A percentile compares a stretch with the other conserved stretches of the same genome.
phyloP scores from a whole-genome alignment of 2,329 filamentous ascomycete species.

The Cytospora schulzeri region DNA sequence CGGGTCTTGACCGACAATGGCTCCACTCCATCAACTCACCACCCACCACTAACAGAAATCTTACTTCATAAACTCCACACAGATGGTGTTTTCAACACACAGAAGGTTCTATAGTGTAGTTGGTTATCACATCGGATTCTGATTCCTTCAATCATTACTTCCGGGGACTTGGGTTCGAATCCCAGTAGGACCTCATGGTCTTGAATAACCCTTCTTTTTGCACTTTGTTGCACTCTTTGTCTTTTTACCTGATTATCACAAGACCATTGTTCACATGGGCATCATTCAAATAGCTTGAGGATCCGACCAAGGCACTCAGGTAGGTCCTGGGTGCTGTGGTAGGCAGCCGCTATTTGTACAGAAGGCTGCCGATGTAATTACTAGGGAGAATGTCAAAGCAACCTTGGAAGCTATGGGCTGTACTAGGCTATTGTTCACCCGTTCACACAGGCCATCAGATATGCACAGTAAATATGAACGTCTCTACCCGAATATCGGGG shows the following conservation, averaged over 20 bases:
- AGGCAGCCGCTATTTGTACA: too few relatives aligned
- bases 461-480: too few relatives aligned
- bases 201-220: not conserved
- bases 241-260: not conserved
- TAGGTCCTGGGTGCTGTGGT: too few relatives aligned
- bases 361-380: too few relatives aligned
- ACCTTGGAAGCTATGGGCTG: too few relatives aligned
- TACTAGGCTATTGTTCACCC: too few relatives aligned
- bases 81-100: not conserved
- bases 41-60: not conserved
- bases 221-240: not conserved
- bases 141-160: constrained; percentile 4
- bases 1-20: not conserved
- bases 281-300: too few relatives aligned
- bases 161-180: constrained; percentile 18
- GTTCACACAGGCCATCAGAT: too few relatives aligned
- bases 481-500: not conserved
- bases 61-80: rapidly evolving
- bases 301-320: too few relatives aligned
- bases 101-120: constrained; percentile 20
- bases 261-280: too few relatives aligned
- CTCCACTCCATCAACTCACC: not conserved
- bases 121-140: constrained; percentile 28
- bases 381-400: too few relatives aligned
- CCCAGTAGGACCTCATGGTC: constrained; percentile 5